phyloP scores from a whole-genome alignment of 2,329 filamentous ascomycete genomes.

The Verticillium dahliae region DNA sequence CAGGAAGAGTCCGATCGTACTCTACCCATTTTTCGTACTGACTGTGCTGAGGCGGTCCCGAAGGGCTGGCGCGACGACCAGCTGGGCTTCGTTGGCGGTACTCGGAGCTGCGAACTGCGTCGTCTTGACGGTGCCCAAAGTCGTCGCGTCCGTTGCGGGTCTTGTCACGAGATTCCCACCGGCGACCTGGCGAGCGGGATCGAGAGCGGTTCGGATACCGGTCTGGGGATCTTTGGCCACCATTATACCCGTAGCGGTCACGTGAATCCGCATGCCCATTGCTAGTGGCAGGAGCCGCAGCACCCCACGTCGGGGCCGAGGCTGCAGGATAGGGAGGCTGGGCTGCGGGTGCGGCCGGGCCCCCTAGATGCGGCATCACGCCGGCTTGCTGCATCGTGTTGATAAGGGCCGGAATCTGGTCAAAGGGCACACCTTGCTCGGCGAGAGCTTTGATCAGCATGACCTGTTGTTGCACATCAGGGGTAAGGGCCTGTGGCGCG shows the following conservation, averaged over 20 bases:
- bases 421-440: slow-evolving; percentile 68
- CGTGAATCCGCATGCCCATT: slow-evolving; percentile 40
- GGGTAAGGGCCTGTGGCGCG: slow-evolving; percentile 32
- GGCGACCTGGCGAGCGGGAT: slow-evolving; percentile 72
- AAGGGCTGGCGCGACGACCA: slow-evolving; percentile 56
- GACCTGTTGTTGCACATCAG: slow-evolving; percentile 62
- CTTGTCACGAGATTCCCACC: slow-evolving; percentile 61
- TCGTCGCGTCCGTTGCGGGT: slow-evolving; percentile 57
- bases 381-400: slow-evolving; percentile 38
- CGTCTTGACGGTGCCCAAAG: slow-evolving; percentile 57
- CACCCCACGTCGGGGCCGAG: slow-evolving; percentile 18
- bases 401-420: slow-evolving; percentile 62
- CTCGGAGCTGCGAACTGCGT: slow-evolving; percentile 45
- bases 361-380: slow-evolving; percentile 21
- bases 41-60: slow-evolving; percentile 24
- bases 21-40: slow-evolving; percentile 63
- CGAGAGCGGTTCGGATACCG: slow-evolving; percentile 60
- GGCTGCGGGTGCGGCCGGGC: slow-evolving; percentile 27
- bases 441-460: slow-evolving; percentile 69
- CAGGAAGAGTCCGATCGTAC: slow-evolving; percentile 66
- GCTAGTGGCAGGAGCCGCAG: slow-evolving; percentile 13
- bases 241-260: slow-evolving; percentile 48
- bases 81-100: slow-evolving; percentile 87
- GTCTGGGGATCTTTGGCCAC: slow-evolving; percentile 56
- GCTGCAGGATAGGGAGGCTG: slow-evolving; percentile 33